Percentiles rank a stretch among this genome's conserved stretches.
phyloP scores from a whole-genome alignment of 441 rosid genomes.

The Metrosideros polymorpha region DNA sequence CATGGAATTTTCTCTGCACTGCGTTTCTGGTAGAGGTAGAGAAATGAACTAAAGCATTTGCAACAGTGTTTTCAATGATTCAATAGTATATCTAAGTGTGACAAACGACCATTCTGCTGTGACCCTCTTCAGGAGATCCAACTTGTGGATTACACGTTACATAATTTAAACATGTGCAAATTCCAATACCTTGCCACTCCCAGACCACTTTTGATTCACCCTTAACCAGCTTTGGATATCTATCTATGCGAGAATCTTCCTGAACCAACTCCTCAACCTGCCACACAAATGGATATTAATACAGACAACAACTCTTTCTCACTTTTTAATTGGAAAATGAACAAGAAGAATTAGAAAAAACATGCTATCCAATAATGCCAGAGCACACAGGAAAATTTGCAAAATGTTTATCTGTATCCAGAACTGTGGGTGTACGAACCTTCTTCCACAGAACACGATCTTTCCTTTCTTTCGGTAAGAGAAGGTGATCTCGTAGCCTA shows the following conservation, averaged over 20 bases:
- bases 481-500: constrained; percentile 76
- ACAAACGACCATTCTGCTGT: neutral
- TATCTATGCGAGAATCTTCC: constrained; percentile 89
- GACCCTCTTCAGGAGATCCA: neutral
- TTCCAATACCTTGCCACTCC: constrained; percentile 90
- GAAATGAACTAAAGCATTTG: neutral
- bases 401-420: neutral
- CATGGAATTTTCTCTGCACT: neutral
- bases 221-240: constrained; percentile 67
- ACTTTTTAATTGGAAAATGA: neutral
- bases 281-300: neutral
- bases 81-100: neutral
- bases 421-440: constrained; percentile 20
- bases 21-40: neutral
- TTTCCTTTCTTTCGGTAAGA: constrained; percentile 82
- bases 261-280: constrained; percentile 81
- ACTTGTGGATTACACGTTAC: neutral
- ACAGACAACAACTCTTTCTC: neutral
- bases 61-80: neutral
- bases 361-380: neutral
- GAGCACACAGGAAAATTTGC: neutral
- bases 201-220: constrained; percentile 93
- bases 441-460: constrained; percentile 66
- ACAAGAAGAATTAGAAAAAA: neutral
- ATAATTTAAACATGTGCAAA: neutral